Conservation (phyloP, 2,329 filamentous ascomycete genomes). For the Didymella segeticola region DNA sequence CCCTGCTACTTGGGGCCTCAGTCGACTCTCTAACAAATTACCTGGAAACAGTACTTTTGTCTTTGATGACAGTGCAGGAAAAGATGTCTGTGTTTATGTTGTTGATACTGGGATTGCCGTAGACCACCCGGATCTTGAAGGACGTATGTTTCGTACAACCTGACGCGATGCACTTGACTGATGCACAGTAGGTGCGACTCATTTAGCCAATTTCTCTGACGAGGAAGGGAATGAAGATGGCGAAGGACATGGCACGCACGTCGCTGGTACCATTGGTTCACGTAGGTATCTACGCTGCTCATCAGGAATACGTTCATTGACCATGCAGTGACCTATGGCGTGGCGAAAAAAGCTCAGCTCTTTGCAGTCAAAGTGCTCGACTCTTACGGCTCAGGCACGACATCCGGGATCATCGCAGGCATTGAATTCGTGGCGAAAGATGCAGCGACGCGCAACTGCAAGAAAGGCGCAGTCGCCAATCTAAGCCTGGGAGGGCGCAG, state of each 20-base stretch:
- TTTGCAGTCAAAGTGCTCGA: conserved; percentile 48
- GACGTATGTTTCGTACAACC: conserved; percentile 32
- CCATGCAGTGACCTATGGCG: conserved; percentile 34
- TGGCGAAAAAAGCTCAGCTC: conserved; percentile 45
- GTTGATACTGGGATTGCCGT: conserved; percentile 69
- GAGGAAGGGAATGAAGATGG: conserved; percentile 34
- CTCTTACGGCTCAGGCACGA: conserved; percentile 30
- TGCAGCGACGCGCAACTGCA: conserved; percentile 27
- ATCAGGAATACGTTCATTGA: neutral
- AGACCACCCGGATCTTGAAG: conserved; percentile 56
- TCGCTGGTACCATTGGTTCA: conserved; percentile 44
- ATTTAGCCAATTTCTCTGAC: conserved; percentile 35
- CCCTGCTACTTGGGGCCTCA: conserved; percentile 50
- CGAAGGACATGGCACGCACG: conserved; percentile 47
- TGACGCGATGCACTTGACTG: neutral
- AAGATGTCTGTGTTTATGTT: conserved; percentile 62
- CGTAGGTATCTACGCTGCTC: neutral
- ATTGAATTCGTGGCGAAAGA: conserved; percentile 32
- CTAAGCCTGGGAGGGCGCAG: conserved; percentile 44
- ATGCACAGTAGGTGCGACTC: conserved; percentile 28
- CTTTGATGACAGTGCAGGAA: conserved; percentile 48
- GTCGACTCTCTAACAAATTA: conserved; percentile 45
- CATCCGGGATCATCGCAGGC: conserved; percentile 35
- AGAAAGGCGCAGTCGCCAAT: conserved; percentile 42
- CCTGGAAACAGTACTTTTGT: conserved; percentile 43